Evolutionary conservation across 2,329 filamentous ascomycete genomes (phyloP), one percentile per base, ranked within the genome.

Genomic region (Trichophyton equinum): DNA sequence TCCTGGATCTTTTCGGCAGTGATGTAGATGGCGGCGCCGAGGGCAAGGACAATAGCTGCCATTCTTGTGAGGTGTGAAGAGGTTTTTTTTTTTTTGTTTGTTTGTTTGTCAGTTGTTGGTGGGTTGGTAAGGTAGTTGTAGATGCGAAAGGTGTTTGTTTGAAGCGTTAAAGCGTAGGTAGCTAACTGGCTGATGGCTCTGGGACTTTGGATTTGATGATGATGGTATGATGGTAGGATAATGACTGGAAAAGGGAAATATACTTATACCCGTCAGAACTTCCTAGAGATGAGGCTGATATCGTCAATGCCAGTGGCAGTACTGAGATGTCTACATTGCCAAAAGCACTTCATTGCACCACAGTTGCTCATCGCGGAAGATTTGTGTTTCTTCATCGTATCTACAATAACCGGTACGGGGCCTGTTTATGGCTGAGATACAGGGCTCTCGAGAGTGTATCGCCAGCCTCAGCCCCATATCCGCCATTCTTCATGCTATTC

Each of bases 1-100:
- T 59, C 40, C 33, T 49, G 61, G 25, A 63, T 58, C 25, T 61
- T 63, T 30, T 61, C 59, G 55, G 36, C 61, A 4, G 53, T 55
- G 59, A 63, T 30, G 18, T 58, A 61, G 18, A 61, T 42, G 15
- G 53, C 61, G 55, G 60, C 59, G 27, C 61, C 53, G 40, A 55
- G 9, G 5, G 61, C 61, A 27, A 63, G 30, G 27, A 59, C 46
- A 53, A 61, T 25, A n/a, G 38, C 36, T 15, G 58, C 60, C 61
- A 63, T 63, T 57, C 25, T 22, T 36, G 25, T 8, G 27, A n/a
- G 6, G 20, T 46, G 38, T 49, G 44, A 22, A 49, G 15, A 49
- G 20, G 22, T 11, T 38, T 36, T 7, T 18, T 18, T 18, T 18
- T 33, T 1, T 6, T 33, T 33, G 6, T 9, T 38, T 11, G 33